phyloP scores from a whole-genome alignment of 2,329 filamentous ascomycete genomes.

The Penicillium vulpinum region DNA sequence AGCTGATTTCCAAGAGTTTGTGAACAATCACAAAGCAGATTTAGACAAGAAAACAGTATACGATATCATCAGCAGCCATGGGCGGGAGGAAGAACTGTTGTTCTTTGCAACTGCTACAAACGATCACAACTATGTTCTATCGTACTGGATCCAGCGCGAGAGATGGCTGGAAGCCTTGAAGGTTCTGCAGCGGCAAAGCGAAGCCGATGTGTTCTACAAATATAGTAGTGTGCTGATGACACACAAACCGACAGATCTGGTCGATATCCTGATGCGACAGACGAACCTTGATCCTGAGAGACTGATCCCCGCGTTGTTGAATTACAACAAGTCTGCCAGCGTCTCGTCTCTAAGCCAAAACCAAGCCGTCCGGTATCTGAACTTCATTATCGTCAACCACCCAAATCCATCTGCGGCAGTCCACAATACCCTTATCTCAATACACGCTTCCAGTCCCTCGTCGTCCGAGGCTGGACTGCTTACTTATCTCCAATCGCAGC shows the following conservation, averaged over 20 bases:
- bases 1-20: conserved; percentile 84
- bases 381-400: conserved; percentile 83
- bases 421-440: conserved; percentile 94
- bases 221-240: conserved; percentile 97
- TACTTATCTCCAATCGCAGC: conserved; percentile 86
- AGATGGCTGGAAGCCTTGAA: conserved; percentile 83
- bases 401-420: conserved; percentile 79
- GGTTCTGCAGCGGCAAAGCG: conserved; percentile 89
- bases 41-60: conserved; percentile 91
- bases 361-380: conserved; percentile 89
- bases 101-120: conserved; percentile 86
- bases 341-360: conserved; percentile 68
- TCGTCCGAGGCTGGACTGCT: conserved; percentile 82
- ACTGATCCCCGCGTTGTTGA: conserved; percentile 88
- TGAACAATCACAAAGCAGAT: conserved; percentile 79
- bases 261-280: conserved; percentile 96
- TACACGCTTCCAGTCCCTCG: conserved; percentile 84
- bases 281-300: conserved; percentile 79
- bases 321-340: conserved; percentile 76
- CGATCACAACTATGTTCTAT: conserved; percentile 91
- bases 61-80: conserved; percentile 93
- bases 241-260: conserved; percentile 77
- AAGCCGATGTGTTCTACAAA: conserved; percentile 90
- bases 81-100: conserved; percentile 86
- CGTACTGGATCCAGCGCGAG: conserved; percentile 96